phyloP scores from a whole-genome alignment of 2,329 filamentous ascomycete genomes.

The Lachnellula hyalina region DNA sequence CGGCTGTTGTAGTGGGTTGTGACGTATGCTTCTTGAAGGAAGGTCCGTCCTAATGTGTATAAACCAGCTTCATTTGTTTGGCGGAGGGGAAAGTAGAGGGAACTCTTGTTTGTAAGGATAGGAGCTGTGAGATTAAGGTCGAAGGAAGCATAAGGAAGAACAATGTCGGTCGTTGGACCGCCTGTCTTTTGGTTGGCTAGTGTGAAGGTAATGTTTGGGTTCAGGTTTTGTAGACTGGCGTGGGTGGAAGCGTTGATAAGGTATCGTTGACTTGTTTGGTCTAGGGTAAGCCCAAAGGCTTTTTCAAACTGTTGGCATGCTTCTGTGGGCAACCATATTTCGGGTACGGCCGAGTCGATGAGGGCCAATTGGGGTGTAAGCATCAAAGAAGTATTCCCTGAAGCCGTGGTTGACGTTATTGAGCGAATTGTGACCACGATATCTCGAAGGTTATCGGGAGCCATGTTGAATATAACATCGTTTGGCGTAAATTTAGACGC shows the following conservation, averaged over 20 bases:
- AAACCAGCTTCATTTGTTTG: slow-evolving; percentile 13
- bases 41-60: slow-evolving; percentile 27
- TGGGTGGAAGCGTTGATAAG: slow-evolving; percentile 28
- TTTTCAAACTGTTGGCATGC: slow-evolving; percentile 31
- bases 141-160: slow-evolving; percentile 27
- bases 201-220: slow-evolving; percentile 30
- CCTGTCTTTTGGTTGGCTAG: slow-evolving; percentile 19
- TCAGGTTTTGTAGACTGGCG: slow-evolving; percentile 19
- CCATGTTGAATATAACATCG: slow-evolving; percentile 36
- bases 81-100: slow-evolving; percentile 26
- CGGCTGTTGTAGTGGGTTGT: slow-evolving; percentile 25
- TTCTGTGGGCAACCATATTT: slow-evolving; percentile 31
- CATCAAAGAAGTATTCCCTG: slow-evolving; percentile 20
- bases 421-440: slow-evolving; percentile 36
- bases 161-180: slow-evolving; percentile 19
- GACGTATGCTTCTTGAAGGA: slow-evolving; percentile 30
- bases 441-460: slow-evolving; percentile 35
- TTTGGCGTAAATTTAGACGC: slow-evolving; percentile 35
- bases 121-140: slow-evolving; percentile 22
- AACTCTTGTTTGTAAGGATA: slow-evolving; percentile 13
- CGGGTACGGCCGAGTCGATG: slow-evolving; percentile 32
- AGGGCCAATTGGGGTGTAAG: slow-evolving; percentile 19
- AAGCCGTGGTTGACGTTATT: slow-evolving; percentile 29
- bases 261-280: slow-evolving; percentile 28
- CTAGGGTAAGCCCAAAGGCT: slow-evolving; percentile 30